phyloP scores from a whole-genome alignment of 2,329 filamentous ascomycete genomes.

The Beauveria bassiana region DNA sequence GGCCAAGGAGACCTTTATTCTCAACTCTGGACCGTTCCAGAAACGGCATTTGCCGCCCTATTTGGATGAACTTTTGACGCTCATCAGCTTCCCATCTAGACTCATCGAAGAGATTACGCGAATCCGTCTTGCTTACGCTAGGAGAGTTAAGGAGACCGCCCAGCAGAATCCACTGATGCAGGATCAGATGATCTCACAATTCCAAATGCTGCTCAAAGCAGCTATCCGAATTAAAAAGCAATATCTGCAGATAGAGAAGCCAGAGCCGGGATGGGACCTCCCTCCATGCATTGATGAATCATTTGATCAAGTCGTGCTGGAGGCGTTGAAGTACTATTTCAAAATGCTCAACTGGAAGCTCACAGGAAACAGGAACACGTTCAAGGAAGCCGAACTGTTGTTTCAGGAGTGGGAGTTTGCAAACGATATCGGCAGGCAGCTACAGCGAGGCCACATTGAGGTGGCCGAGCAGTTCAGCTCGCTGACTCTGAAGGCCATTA shows the following conservation, averaged over 20 bases:
- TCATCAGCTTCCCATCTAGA: conserved; percentile 95
- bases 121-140: conserved; percentile 82
- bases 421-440: conserved; percentile 81
- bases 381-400: conserved; percentile 95
- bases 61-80: conserved; percentile 88
- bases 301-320: conserved; percentile 85
- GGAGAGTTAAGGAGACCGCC: conserved; percentile 89
- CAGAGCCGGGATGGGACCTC: conserved; percentile 88
- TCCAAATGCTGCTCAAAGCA: conserved; percentile 85
- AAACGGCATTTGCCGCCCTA: conserved; percentile 90
- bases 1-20: conserved; percentile 83
- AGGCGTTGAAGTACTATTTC: conserved; percentile 96
- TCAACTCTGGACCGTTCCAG: conserved; percentile 75
- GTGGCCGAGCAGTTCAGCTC: conserved; percentile 96
- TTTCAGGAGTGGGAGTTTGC: conserved; percentile 98
- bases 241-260: conserved; percentile 74
- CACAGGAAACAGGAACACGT: conserved; percentile 95
- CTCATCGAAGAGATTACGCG: conserved; percentile 95
- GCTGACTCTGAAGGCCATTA: conserved; percentile 85
- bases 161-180: conserved; percentile 91
- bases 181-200: conserved; percentile 96
- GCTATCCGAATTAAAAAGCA: conserved; percentile 89
- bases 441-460: conserved; percentile 92
- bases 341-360: conserved; percentile 98
- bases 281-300: conserved; percentile 95